Base-by-base conservation (phyloP, 2,329 filamentous ascomycete genomes). In the Apiospora saccharicola region DNA sequence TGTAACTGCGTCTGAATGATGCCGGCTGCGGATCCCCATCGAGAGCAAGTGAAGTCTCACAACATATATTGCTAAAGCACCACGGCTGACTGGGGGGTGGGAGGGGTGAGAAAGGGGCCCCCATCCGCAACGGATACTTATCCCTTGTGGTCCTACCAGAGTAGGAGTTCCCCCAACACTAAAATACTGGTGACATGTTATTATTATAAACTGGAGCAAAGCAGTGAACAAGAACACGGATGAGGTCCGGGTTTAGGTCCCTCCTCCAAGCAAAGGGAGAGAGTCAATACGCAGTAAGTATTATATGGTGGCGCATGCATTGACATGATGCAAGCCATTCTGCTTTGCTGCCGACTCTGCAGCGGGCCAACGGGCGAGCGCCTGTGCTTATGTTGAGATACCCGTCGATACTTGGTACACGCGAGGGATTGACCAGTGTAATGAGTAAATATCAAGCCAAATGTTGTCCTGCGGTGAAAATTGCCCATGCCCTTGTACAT, bases 251-350 rank as follows among this genome's bases (percentile, higher is more conserved):
- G 26, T 30, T 6, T 12, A 57, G 13, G 49, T 4, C 5, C 51
- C 51, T 30, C 7, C 24, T 14, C 51, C 24, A 16, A 7, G 19
- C 4, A 13, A 13, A 30, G 13, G 13, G 24, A 30, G 26, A 19
- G 51, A 34, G 22, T 26, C 16, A 19, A 57, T 14, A 34, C 37
- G 37, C 37, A 10, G 37, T 41, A 41, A 10, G 30, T 34, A 34
- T n/a, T 30, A 22, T 34, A 19, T 61, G 22, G 53, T 61, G 30
- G 53, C 53, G 16, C 22, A 37, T 61, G 53, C 53, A 61, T 37
- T 16, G 53, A 30, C 53, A 61, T 61, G 53, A 61, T 61, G 53
- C 26, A 61, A 61, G 53, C 53, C 53, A 61, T 61, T 61, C 26
- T 61, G 30, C 53, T 61, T 19, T 57, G 53, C 26, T 37, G 53